phyloP scores from a whole-genome alignment of 768 basidiomycete species.

The Lentinus tigrinus region DNA sequence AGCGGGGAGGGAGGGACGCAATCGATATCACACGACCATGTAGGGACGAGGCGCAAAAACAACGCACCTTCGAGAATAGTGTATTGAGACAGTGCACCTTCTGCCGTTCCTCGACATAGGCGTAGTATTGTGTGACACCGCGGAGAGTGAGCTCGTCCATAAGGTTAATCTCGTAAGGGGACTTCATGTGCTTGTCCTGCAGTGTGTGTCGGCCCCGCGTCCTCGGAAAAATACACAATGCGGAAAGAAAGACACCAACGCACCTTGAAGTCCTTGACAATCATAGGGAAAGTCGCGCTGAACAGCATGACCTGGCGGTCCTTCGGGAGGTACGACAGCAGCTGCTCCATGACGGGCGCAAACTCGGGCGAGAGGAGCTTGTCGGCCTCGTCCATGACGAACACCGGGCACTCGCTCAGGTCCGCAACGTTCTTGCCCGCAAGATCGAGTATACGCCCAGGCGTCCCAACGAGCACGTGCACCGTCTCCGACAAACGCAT shows the following conservation, averaged over 20 bases:
- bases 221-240: not conserved
- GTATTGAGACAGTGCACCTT: conserved; percentile 99
- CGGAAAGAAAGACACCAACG: conserved; percentile 12
- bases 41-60: not conserved
- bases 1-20: not conserved
- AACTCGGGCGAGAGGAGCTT: conserved; percentile 97
- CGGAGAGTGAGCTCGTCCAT: conserved; percentile 99
- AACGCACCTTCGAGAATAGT: conserved; percentile 89
- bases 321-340: conserved; percentile 79
- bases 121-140: conserved; percentile 99
- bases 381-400: conserved; percentile 99
- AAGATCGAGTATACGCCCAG: conserved; percentile 93
- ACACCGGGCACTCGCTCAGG: conserved; percentile 90
- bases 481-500: conserved; percentile 86
- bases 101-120: conserved; percentile 98
- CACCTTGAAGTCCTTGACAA: conserved; percentile 99
- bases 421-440: conserved; percentile 93
- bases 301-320: conserved; percentile 98
- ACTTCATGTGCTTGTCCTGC: conserved; percentile 94
- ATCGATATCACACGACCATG: not conserved
- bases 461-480: conserved; percentile 96
- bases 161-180: conserved; percentile 97
- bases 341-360: conserved; percentile 96
- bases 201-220: conserved; percentile 3
- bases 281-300: conserved; percentile 98